Percentiles rank a stretch among this genome's conserved stretches.
Conservation (phyloP, 345 rosid genomes). For the Brassica carinata region DNA sequence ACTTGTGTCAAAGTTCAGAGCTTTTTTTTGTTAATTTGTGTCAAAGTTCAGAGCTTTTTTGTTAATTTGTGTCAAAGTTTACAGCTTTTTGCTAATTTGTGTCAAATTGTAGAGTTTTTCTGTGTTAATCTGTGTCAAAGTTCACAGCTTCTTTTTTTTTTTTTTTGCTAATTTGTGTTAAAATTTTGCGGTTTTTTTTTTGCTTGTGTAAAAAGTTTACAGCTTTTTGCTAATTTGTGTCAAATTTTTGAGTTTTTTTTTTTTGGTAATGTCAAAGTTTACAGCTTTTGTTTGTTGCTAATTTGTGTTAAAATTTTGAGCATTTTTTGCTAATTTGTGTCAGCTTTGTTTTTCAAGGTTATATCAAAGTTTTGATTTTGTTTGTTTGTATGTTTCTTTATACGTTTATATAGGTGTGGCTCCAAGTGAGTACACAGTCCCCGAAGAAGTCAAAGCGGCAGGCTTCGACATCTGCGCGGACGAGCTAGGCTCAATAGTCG, state of each 20-base stretch:
- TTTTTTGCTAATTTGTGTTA: neutral
- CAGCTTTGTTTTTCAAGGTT: no score
- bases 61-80: no score
- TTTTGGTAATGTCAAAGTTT: neutral
- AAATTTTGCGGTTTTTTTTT: neutral
- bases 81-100: neutral
- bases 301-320: slow-evolving; percentile 10
- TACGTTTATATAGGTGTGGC: slow-evolving; percentile 51
- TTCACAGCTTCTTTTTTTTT: neutral
- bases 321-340: no score
- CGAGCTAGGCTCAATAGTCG: slow-evolving; percentile 82
- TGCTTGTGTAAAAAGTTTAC: neutral
- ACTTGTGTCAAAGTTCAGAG: slow-evolving; percentile 12
- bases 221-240: slow-evolving; percentile 5
- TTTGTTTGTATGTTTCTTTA: no score
- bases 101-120: slow-evolving; percentile 1
- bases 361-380: neutral
- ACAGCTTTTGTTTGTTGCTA: neutral
- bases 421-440: slow-evolving; percentile 75
- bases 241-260: neutral
- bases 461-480: slow-evolving; percentile 84
- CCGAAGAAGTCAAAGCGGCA: slow-evolving; percentile 79
- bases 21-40: neutral
- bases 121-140: neutral
- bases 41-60: neutral